Evolutionary conservation across 331 rosid genomes (phyloP), one percentile per base, ranked within the genome.

Genomic region (Cydonia oblonga): DNA sequence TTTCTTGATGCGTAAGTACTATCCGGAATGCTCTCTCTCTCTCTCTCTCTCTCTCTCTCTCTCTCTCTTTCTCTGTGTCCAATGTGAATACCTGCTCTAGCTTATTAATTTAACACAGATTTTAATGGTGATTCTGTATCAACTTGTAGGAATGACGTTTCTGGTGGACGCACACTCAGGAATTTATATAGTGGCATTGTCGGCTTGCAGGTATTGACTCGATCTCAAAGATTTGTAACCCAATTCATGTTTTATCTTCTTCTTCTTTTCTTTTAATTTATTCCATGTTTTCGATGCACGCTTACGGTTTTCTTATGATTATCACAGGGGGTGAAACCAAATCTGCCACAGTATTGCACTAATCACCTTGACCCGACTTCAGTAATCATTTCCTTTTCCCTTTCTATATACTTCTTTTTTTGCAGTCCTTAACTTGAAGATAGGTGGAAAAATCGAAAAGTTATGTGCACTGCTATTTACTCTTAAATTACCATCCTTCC

Each of bases 1-100:
- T 95, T 95, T 84, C 99, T 95, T 76, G 99, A 95, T 57, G 81
- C 86, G 99, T 91, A 87, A 85, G 87, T 63, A 3, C 38, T 40
- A 3, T 29, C 74, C 42, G 60, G 75, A 71, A 44, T 59, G 35
- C 66, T 70, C 63, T 73, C 16, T 20, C 32, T 63, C 13, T 23
- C 8, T 35, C n/a, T n/a, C n/a, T n/a, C n/a, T n/a, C n/a, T n/a
- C n/a, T n/a, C n/a, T n/a, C n/a, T n/a, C n/a, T n/a, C n/a, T n/a
- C 29, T 25, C 26, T 1, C 26, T 25, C 26, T 25, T 25, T 1
- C 26, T 25, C 26, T 25, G 2, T 25, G 32, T 33, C 42, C 54
- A 16, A 3, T 16, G 54, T 14, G 30, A 4, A 11, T 38, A 9
- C 12, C 38, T 75, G 23, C 64, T 72, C 46, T 70, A 70, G 57